Percentiles rank a stretch among this genome's conserved stretches.
These are phyloP conservation scores for Phytopythium montanum DNA, from an alignment of 352 stramenopile species.

Conservation along the genomic window DNA sequence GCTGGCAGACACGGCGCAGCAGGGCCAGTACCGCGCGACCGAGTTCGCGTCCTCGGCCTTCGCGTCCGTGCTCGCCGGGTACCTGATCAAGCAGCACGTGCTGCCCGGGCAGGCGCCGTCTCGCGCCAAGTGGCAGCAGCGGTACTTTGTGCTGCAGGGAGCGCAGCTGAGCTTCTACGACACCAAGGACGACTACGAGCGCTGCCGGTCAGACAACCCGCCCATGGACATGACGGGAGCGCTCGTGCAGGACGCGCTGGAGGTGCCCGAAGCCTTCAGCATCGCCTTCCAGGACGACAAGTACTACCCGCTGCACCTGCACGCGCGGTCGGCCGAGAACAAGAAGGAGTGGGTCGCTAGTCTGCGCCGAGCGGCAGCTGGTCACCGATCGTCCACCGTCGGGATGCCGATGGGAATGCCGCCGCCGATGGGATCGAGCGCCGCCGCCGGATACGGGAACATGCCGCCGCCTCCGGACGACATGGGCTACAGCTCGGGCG, in stretches of 20 bases:
- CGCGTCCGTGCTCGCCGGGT: constrained; percentile 67
- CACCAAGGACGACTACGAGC: constrained; percentile 86
- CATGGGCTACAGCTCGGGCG: constrained; percentile 23
- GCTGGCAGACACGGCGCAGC: constrained; percentile 78
- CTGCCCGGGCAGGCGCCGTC: constrained; percentile 31
- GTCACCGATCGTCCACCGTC: constrained; percentile 17
- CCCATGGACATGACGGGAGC: constrained; percentile 79
- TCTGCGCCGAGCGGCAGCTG: constrained; percentile 50
- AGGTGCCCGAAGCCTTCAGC: constrained; percentile 78
- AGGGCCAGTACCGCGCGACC: constrained; percentile 82
- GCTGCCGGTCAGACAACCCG: constrained; percentile 70
- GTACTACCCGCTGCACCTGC: constrained; percentile 78
- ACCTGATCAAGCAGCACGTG: constrained; percentile 85
- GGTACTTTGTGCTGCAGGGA: constrained; percentile 84
- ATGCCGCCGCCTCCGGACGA: constrained; percentile 19
- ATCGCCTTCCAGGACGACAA: constrained; percentile 77
- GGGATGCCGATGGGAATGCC: too few relatives aligned
- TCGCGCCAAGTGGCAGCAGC: constrained; percentile 81
- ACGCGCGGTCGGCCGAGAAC: constrained; percentile 72
- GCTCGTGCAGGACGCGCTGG: constrained; percentile 70
- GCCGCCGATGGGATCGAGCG: not conserved
- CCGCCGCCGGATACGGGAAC: constrained; percentile 17
- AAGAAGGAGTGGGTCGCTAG: constrained; percentile 82
- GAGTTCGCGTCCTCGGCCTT: constrained; percentile 76
- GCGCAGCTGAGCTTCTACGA: constrained; percentile 79